Evolutionary conservation across 2,329 filamentous ascomycete species (phyloP), one percentile per base, ranked within the genome.

Genomic region (Aspergillus sp.): DNA sequence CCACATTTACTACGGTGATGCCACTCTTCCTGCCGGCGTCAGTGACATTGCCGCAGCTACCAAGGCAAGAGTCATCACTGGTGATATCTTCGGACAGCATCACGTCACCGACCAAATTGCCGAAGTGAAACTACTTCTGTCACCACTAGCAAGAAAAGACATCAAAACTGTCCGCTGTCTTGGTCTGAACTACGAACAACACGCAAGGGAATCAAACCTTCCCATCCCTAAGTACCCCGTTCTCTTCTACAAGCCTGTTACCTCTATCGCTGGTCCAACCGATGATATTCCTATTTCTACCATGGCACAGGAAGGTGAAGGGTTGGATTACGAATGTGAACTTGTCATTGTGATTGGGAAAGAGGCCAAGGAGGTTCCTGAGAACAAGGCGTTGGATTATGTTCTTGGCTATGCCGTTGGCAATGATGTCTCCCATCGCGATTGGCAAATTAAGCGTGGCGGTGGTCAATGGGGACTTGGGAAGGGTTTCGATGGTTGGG

Each of bases 301-400:
- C 2, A 76, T 89, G 58, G 89, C 87, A 0, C 89, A 91, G 72
- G 80, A 87, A 59, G 80, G 79, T 48, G 76, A 78, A n/a, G 86
- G 86, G 0, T 76, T 91, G 17, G 90, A 93, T 74, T 93, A 93
- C 73, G 90, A 93, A 75, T 90, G 88, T 70, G 90, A 93, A 75
- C 81, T 93, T 6, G 87, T 91, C 13, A 80, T 85, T 38, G 79
- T 93, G 8, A 90, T 93, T 61, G 88, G 88, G 22, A 88, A 86
- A 72, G 77, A 82, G 58, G 88, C 85, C 58, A 74, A 78, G 43
- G 81, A 91, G 68, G 85, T 93, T 12, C 72, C 84, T 1, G 87
- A 89, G 73, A 78, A 79, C 1, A 73, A 83, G 20, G 89, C 89
- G 0, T 76, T 92, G n/a, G 77, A 87, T 52, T 87, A 90, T 66